Evolutionary conservation across 2,329 filamentous ascomycete genomes (phyloP).

Genomic region (Nemania bipapillata): DNA sequence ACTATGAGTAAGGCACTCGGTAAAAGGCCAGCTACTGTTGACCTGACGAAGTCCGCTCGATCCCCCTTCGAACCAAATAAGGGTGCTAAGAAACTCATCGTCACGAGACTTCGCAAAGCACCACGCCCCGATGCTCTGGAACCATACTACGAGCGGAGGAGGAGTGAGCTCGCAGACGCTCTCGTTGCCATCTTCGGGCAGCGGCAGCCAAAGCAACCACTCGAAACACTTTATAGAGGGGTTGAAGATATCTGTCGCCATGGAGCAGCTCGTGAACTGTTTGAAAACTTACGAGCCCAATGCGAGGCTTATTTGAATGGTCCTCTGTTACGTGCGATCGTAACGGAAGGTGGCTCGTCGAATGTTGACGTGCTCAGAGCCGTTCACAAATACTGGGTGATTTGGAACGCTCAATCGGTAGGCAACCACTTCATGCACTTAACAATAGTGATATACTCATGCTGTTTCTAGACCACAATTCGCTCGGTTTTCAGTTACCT

Average conservation of each 20-base stretch:
- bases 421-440: constrained; percentile 45
- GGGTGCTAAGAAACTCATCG: constrained; percentile 86
- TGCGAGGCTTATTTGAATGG: constrained; percentile 75
- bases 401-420: constrained; percentile 82
- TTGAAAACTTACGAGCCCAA: constrained; percentile 70
- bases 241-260: constrained; percentile 92
- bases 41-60: constrained; percentile 57
- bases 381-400: constrained; percentile 71
- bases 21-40: constrained; percentile 52
- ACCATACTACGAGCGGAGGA: constrained; percentile 80
- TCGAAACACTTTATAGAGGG: constrained; percentile 88
- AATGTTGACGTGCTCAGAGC: constrained; percentile 72
- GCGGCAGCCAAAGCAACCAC: constrained; percentile 72
- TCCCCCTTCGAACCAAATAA: constrained; percentile 74
- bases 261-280: constrained; percentile 75
- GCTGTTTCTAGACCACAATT: constrained; percentile 65
- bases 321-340: constrained; percentile 66
- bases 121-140: constrained; percentile 70
- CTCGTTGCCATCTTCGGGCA: constrained; percentile 77
- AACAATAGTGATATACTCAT: constrained; percentile 22
- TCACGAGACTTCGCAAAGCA: constrained; percentile 86
- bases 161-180: constrained; percentile 77
- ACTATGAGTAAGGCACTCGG: constrained; percentile 40
- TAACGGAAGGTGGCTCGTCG: constrained; percentile 61
- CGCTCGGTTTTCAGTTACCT: constrained; percentile 93